Percentiles rank a stretch among this genome's conserved stretches.
Evolutionary conservation across 305 asterid genomes (phyloP).

Genomic region (Caryopteris hybrid): DNA sequence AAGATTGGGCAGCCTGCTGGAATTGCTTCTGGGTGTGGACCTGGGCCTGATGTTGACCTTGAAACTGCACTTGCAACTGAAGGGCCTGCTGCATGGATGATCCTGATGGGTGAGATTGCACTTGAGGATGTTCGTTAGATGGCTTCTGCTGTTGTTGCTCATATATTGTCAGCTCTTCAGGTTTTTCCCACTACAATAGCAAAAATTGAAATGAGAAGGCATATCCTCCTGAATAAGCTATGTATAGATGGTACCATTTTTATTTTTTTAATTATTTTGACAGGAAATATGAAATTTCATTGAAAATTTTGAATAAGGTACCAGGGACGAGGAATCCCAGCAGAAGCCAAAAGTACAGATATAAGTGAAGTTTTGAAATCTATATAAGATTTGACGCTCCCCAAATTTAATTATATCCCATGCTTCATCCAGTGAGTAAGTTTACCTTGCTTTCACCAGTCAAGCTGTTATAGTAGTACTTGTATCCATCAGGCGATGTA

Average conservation of each 20-base stretch:
- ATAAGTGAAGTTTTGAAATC: too few species aligned
- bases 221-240: background rate
- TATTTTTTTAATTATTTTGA: too few species aligned
- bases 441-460: conserved; percentile 97
- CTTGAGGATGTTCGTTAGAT: conserved; percentile 44
- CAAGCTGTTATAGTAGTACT: conserved; percentile 76
- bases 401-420: too few species aligned
- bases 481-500: conserved; percentile 90
- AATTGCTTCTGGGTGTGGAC: conserved; percentile 48
- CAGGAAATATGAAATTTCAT: too few species aligned
- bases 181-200: conserved; percentile 88
- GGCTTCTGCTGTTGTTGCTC: conserved; percentile 68
- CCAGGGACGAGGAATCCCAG: too few species aligned
- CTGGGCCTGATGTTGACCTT: conserved; percentile 48
- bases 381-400: too few species aligned
- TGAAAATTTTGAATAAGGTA: too few species aligned
- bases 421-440: too few species aligned
- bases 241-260: too few species aligned
- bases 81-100: conserved; percentile 43
- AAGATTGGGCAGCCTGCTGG: conserved; percentile 64
- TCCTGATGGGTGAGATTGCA: conserved; percentile 50
- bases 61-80: conserved; percentile 58
- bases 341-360: too few species aligned
- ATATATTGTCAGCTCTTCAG: conserved; percentile 55
- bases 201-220: conserved; percentile 16